Evolutionary conservation across 345 rosid species (phyloP), one percentile per base, ranked within the genome.

Genomic region (Salix dunnii): DNA sequence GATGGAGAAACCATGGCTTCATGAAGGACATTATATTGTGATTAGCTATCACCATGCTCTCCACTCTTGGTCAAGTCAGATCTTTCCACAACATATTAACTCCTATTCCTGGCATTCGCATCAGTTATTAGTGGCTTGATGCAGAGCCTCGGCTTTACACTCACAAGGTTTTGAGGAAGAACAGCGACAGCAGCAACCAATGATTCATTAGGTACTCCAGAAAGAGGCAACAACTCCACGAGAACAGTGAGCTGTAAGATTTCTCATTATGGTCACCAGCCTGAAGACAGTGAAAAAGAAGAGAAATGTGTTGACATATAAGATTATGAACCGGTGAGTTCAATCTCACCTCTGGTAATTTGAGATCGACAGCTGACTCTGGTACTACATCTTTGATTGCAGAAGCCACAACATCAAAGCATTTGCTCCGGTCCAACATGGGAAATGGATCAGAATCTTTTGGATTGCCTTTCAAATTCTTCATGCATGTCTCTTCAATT

Each of bases 291-390:
- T 30, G 7, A 69, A 68, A 48, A 51, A 38, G 23, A 35, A 53
- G 5, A 8, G 40, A 23, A 64, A 25, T 36, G 49, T 38, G n/a
- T 33, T 61, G 68, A 70, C 6, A 63, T 7, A 3, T 46, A 46
- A 46, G 49, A 46, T 10, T 40, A n/a, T 25, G 31, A 42, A 68
- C 38, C 20, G 21, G 49, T 31, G 58, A 35, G 3, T 42, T 35
- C 38, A 49, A 36, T 67, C 68, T 75, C 80, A 91, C 99, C 92
- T 90, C 98, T 2, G 99, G 99, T 40, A 87, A 84, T 80, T 90
- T 93, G 76, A 95, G 96, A 79, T 95, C 99, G 48, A 91, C 97
- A 14, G 64, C 84, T 69, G 99, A 87, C 81, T 95, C 97, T 43
- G 92, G 81, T 80, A 95, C 77, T 40, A 79, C 88, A 65, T 84